These are phyloP conservation scores for Niebla homalea DNA, from an alignment of 495 filamentous ascomycete genomes.

Conservation along the genomic window DNA sequence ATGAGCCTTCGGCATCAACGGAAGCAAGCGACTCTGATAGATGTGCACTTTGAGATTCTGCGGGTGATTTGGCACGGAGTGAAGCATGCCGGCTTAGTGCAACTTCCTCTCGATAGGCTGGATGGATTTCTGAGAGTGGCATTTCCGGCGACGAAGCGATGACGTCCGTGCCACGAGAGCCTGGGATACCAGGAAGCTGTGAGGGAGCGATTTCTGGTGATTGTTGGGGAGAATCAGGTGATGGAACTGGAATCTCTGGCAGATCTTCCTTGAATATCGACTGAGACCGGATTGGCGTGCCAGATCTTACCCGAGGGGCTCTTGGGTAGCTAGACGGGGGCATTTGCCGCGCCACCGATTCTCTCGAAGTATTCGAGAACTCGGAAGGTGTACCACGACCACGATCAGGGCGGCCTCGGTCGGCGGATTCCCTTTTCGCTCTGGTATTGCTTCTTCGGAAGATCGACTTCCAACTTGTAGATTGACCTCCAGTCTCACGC, in stretches of 20 bases:
- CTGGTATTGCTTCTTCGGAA: slow-evolving; percentile 55
- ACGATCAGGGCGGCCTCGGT: slow-evolving; percentile 38
- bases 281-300: slow-evolving; percentile 58
- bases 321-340: slow-evolving; percentile 31
- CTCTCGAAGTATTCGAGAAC: slow-evolving; percentile 76
- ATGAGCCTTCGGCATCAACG: slow-evolving; percentile 83
- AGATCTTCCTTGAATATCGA: slow-evolving; percentile 92
- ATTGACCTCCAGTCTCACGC: slow-evolving; percentile 34
- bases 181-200: slow-evolving; percentile 13
- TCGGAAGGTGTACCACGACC: slow-evolving; percentile 38
- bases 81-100: slow-evolving; percentile 18
- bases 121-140: slow-evolving; percentile 17
- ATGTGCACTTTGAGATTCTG: slow-evolving; percentile 16
- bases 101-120: slow-evolving; percentile 19
- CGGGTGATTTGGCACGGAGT: slow-evolving; percentile 12
- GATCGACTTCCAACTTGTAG: slow-evolving; percentile 48
- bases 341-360: slow-evolving; percentile 50
- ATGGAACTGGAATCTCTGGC: slow-evolving; percentile 69
- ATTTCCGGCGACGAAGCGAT: slow-evolving; percentile 1
- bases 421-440: slow-evolving; percentile 44
- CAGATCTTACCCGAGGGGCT: slow-evolving; percentile 26
- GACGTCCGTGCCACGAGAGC: slow-evolving; percentile 9
- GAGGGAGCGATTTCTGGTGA: slow-evolving; percentile 41
- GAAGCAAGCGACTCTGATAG: slow-evolving; percentile 68
- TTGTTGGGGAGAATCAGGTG: slow-evolving; percentile 66